Conservation (phyloP, 106 monocot species). For the Platanthera zijinensis region DNA sequence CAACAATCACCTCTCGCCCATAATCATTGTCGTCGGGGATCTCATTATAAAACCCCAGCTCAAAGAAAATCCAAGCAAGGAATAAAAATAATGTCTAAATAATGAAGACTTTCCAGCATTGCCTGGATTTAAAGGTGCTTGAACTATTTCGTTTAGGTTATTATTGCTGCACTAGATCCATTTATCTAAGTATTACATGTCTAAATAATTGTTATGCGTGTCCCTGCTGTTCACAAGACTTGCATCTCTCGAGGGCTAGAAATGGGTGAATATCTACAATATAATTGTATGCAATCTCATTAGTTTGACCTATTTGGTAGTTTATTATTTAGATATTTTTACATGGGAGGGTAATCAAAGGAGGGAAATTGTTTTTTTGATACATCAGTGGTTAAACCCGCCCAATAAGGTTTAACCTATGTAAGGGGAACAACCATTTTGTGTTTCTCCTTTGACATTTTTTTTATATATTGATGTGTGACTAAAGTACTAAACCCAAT, state of each 20-base stretch:
- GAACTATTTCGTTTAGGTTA: not conserved
- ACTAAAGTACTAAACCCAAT: no score
- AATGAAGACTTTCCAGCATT: conserved; percentile 99
- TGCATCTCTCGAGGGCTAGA: not conserved
- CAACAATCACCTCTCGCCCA: no score
- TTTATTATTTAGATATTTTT: not conserved
- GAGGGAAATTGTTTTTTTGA: no score
- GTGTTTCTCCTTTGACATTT: no score
- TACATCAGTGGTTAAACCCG: not conserved
- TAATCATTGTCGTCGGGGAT: no score
- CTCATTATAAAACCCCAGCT: no score
- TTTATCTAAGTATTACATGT: not conserved
- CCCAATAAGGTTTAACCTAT: not conserved
- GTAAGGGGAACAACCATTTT: no score
- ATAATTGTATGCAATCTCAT: not conserved
- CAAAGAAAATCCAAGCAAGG: no score
- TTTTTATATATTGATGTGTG: no score
- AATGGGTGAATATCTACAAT: not conserved
- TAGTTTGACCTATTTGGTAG: not conserved
- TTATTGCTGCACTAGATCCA: not conserved
- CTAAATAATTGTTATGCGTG: not conserved
- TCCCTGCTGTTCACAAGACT: not conserved
- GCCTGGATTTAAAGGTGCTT: conserved; percentile 87
- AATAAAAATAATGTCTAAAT: no score
- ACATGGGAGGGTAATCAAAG: no score